Evolutionary conservation across 371 early-diverging fungal genomes (phyloP).

Genomic region (Mucor indicus): DNA sequence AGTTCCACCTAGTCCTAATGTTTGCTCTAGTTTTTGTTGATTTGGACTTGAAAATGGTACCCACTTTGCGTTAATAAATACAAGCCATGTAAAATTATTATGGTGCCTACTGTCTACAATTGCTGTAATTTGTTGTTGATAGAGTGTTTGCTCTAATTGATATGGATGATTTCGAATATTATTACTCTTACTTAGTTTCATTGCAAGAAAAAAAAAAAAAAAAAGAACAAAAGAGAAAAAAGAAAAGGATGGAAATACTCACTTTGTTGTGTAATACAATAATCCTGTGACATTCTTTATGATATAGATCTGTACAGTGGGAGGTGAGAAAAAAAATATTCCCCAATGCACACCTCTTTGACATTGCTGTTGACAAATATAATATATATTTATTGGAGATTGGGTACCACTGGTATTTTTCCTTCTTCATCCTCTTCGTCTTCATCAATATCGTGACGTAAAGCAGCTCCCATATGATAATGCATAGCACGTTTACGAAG

Average conservation of each 20-base stretch:
- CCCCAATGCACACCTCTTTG: too few relatives aligned
- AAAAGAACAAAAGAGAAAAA: slow-evolving; percentile 3
- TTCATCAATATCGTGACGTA: slow-evolving; percentile 35
- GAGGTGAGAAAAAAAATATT: too few relatives aligned
- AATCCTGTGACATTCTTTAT: too few relatives aligned
- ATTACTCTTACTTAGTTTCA: too few relatives aligned
- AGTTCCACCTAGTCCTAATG: slow-evolving; percentile 41
- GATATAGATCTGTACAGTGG: too few relatives aligned
- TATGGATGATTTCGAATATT: slow-evolving; percentile 42
- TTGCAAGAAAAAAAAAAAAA: slow-evolving; percentile 1
- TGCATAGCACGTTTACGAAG: slow-evolving; percentile 73
- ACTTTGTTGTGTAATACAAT: too few relatives aligned
- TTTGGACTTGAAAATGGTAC: slow-evolving; percentile 42
- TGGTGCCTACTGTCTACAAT: neutral
- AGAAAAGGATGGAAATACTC: neutral
- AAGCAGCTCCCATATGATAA: slow-evolving; percentile 59
- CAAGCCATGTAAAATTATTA: slow-evolving; percentile 42
- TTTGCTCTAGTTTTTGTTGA: slow-evolving; percentile 43
- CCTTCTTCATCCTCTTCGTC: slow-evolving; percentile 13
- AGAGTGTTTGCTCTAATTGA: slow-evolving; percentile 37
- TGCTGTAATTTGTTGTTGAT: too few relatives aligned
- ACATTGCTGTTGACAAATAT: too few relatives aligned
- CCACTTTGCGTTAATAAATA: slow-evolving; percentile 43
- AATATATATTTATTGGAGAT: too few relatives aligned
- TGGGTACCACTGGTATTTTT: slow-evolving; percentile 5